phyloP scores from a whole-genome alignment of 2,329 filamentous ascomycete species.

The Alternaria gaisen region DNA sequence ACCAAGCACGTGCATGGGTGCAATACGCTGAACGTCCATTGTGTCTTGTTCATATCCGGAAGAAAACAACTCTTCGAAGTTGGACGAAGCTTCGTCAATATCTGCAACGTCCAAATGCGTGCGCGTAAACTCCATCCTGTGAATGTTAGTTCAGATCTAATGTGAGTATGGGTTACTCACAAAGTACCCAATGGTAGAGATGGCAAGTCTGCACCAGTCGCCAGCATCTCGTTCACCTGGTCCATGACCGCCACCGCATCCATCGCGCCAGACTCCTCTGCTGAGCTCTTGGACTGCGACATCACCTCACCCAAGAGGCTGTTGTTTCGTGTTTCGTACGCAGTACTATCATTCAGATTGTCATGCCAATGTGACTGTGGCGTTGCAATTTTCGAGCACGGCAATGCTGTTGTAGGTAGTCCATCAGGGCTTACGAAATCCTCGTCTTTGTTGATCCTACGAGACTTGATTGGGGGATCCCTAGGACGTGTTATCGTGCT shows the following conservation, averaged over 20 bases:
- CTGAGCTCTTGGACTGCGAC: neutral
- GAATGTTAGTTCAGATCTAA: conserved; percentile 7
- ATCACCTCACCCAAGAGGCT: conserved; percentile 28
- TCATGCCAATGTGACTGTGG: conserved; percentile 13
- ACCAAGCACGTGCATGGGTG: conserved; percentile 23
- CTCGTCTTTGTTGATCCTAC: conserved; percentile 26
- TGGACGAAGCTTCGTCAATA: conserved; percentile 41
- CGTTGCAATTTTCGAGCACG: conserved; percentile 16
- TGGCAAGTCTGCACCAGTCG: conserved; percentile 3
- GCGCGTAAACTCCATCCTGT: conserved; percentile 35
- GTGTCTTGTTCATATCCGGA: neutral
- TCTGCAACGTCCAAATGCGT: conserved; percentile 33
- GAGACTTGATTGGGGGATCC: conserved; percentile 1
- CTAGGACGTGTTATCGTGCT: conserved; percentile 17
- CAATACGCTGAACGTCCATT: conserved; percentile 28
- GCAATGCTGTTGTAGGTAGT: conserved; percentile 16
- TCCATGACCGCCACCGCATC: conserved; percentile 26
- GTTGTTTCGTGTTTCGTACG: conserved; percentile 17
- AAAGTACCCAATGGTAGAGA: conserved; percentile 29
- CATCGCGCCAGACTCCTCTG: neutral
- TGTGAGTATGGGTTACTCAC: conserved; percentile 26
- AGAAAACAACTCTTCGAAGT: conserved; percentile 30
- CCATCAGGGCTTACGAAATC: conserved; percentile 44
- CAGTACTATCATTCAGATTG: neutral
- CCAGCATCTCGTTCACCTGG: conserved; percentile 25